Base-by-base conservation (phyloP, 2,329 filamentous ascomycete genomes). In the Thelonectria discophora region DNA sequence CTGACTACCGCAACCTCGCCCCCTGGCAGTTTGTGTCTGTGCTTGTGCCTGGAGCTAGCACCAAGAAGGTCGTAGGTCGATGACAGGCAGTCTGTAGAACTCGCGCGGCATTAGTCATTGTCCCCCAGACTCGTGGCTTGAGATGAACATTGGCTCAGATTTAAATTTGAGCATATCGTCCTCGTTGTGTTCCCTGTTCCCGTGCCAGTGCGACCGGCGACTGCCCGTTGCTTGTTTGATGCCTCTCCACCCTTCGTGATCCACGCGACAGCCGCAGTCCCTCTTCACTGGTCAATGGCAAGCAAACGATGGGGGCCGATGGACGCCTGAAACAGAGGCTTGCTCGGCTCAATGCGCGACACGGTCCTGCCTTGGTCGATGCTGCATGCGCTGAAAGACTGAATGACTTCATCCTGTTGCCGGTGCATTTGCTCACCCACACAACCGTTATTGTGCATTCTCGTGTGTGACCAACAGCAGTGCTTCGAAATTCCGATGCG, bases 131-230 rank as follows among this genome's bases (percentile, higher is more conserved):
- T 37, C 15, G 34, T 37, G 34, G 34, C 34, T 37, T 11, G 34
- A 37, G 34, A 37, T 13, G 34, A 37, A 37, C 37, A 60, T 61
- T 61, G 58, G 58, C 20, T 55, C 55, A 53, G 39, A 47, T 39
- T 51, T 56, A 46, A 50, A 34, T 50, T 60, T 49, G 45, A 56
- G 43, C 47, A 40, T 10, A 30, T 30, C 27, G 27, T 18, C 52
- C 21, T n/a, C 15, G 52, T 9, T 32, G 34, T 30, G 5, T 30
- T 32, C 13, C 37, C 55, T 62, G 69, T 71, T 68, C 63, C 65
- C 64, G 63, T 69, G 62, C 67, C 69, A 71, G 69, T 71, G 50
- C 59, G 21, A 42, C 46, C 34, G 6, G 15, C 34, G 34, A 37
- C 7, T 10, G 11, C 9, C 13, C 45, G 54, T 21, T 32, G 12